Evolutionary conservation across 2,329 filamentous ascomycete genomes (phyloP).

Genomic region (Aspergillus viridinutans): DNA sequence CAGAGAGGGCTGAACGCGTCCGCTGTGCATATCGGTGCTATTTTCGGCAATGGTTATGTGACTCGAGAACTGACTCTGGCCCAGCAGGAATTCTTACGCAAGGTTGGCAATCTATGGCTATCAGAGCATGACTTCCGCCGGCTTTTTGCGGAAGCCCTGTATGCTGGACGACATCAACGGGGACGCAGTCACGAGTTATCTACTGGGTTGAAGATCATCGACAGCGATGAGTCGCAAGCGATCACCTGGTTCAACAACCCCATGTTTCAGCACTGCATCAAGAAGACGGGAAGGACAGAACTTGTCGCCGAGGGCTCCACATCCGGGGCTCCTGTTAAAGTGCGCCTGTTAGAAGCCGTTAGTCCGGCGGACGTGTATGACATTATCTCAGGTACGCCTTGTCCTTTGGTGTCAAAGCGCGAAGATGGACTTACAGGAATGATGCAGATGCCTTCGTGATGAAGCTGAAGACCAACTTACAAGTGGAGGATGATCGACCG

Average conservation of each 20-base stretch:
- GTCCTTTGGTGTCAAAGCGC: background rate
- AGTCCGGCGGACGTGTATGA: constrained; percentile 20
- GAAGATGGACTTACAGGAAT: background rate
- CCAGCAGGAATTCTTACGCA: constrained; percentile 3
- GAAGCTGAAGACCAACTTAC: background rate
- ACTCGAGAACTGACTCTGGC: background rate
- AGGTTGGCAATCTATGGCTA: constrained; percentile 2
- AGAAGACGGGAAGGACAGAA: background rate
- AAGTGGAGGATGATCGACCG: background rate
- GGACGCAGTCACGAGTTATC: background rate
- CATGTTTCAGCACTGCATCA: background rate
- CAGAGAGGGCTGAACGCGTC: constrained; percentile 37
- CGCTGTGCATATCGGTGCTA: constrained; percentile 35
- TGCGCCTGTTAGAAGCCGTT: background rate
- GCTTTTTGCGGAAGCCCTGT: background rate
- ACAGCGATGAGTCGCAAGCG: background rate
- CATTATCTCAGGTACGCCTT: background rate
- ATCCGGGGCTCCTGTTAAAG: constrained; percentile 5
- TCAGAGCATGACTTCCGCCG: constrained; percentile 8
- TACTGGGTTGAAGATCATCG: background rate
- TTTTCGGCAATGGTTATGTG: constrained; percentile 44
- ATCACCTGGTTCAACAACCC: background rate
- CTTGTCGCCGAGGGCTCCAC: constrained; percentile 3
- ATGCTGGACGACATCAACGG: background rate
- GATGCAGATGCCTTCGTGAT: background rate